These are phyloP conservation scores for Metrosideros polymorpha DNA, from an alignment of 441 rosid species.

Conservation along the genomic window DNA sequence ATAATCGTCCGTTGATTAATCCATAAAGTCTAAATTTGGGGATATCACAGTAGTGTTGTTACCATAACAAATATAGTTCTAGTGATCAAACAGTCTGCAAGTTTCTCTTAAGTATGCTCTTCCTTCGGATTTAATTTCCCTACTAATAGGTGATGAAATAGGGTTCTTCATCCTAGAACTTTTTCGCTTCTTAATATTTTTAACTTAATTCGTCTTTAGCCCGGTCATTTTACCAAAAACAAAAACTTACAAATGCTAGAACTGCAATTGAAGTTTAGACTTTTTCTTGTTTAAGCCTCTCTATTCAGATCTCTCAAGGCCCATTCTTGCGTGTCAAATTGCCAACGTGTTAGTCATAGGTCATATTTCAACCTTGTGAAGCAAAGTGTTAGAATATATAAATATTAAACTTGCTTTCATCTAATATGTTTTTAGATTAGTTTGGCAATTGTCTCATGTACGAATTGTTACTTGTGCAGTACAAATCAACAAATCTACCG, in stretches of 20 bases:
- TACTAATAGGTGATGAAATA: no score
- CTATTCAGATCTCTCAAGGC: neutral
- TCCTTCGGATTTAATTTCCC: no score
- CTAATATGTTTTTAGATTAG: neutral
- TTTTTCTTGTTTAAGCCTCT: neutral
- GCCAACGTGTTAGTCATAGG: neutral
- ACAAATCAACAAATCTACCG: neutral
- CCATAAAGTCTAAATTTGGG: no score
- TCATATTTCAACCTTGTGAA: neutral
- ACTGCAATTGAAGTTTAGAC: neutral
- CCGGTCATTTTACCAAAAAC: neutral
- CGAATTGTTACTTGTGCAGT: neutral
- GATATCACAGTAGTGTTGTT: neutral
- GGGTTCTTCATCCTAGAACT: no score
- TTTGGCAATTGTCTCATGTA: neutral
- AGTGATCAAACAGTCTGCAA: neutral
- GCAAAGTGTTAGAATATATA: neutral
- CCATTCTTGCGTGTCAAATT: neutral
- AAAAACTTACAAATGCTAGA: neutral
- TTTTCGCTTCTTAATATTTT: neutral
- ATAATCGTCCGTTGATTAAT: no score
- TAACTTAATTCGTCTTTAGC: neutral
- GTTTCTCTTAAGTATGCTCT: neutral
- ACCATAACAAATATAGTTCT: accelerated
- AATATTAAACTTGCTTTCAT: neutral